Base-by-base conservation (phyloP, 306 rosid genomes). In the Quercus glauca region DNA sequence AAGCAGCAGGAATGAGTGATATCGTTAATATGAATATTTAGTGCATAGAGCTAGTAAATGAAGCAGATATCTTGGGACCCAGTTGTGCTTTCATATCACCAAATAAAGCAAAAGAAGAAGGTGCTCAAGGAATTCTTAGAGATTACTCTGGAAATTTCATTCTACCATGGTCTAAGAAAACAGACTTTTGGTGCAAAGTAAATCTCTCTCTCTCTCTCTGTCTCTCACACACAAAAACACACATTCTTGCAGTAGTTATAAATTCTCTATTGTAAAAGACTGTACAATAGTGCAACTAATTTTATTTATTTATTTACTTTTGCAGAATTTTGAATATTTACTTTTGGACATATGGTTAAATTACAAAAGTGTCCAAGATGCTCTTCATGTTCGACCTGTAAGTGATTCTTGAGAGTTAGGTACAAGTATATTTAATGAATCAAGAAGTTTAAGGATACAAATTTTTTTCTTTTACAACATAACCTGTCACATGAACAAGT, bases 321-420 rank as follows among this genome's bases (percentile, higher is more conserved):
- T 7, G 71, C 82, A 78, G 82, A 78, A 78, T 57, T 78, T 78
- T 65, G 60, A 73, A 11, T 78, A 78, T 70, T 37, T 78, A 70
- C 71, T 78, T 1, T 3, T 37, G 7, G 76, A 43, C 51, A 15
- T 26, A 25, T 78, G 82, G 82, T 35, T 35, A 57, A 78, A 78
- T 43, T 58, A 69, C 28, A 19, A 28, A 58, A 49, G 61, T 21
- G 82, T 78, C 76, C 76, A 43, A 45, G 82, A 69, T 37, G 82
- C 82, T 43, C 82, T 78, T 13, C 60, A 57, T 57, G 82, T 78
- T 78, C 76, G 82, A 28, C 61, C 71, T 59, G 82, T 78, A 78
- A 13, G 61, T 68, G 51, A 2, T 53, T 55, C 45, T 10, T 1
- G 23, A 28, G 26, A 19, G 5, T n/a, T 4, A 7, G 13, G 49